These are phyloP conservation scores for Pythium periplocum DNA, from an alignment of 352 stramenopile genomes.

Conservation along the genomic window DNA sequence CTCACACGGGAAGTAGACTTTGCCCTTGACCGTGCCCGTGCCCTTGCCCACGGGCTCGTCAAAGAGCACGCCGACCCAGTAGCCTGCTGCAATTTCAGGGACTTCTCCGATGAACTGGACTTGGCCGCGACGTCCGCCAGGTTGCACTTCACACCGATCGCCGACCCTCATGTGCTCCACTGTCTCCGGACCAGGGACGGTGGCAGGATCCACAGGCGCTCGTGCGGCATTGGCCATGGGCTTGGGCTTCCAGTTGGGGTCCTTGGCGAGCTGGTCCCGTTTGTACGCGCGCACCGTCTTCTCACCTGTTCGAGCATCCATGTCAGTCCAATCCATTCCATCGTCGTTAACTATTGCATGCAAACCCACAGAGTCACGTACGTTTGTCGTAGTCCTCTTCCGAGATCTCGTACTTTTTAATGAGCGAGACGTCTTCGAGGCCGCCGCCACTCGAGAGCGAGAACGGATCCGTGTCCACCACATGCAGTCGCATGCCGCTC, in stretches of 20 bases:
- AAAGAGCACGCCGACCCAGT: conserved; percentile 96
- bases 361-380: conserved; percentile 21
- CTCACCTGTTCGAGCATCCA: conserved; percentile 47
- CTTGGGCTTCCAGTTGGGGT: conserved; percentile 94
- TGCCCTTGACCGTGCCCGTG: conserved; percentile 90
- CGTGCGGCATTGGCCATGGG: conserved; percentile 49
- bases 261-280: conserved; percentile 91
- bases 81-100: conserved; percentile 83
- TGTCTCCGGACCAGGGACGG: conserved; percentile 48
- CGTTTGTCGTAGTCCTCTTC: conserved; percentile 99
- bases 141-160: conserved; percentile 96
- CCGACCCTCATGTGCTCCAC: conserved; percentile 88
- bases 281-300: conserved; percentile 97
- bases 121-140: conserved; percentile 89
- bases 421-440: conserved; percentile 94
- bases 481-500: conserved; percentile 93
- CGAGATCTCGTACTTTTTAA: conserved; percentile 98
- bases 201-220: conserved; percentile 28
- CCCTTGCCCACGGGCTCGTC: conserved; percentile 95
- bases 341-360: neutral
- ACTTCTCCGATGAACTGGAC: conserved; percentile 93
- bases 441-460: conserved; percentile 92
- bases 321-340: neutral
- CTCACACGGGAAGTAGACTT: conserved; percentile 90
- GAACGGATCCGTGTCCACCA: conserved; percentile 96